Conservation (phyloP, 2,329 filamentous ascomycete genomes). For the Penicillium sp. region DNA sequence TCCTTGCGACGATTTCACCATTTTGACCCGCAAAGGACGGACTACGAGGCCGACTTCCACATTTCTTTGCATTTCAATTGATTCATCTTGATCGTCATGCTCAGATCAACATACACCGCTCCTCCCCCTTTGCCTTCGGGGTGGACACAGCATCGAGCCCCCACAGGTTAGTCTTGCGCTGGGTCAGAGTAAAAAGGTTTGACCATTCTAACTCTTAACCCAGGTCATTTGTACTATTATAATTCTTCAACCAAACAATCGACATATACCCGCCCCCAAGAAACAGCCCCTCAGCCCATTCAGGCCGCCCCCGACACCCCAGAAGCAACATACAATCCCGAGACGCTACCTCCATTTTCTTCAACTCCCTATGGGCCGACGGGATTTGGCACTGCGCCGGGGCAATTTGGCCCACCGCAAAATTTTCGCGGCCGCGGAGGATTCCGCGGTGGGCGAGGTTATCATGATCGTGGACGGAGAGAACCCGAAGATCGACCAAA, state of each 20-base stretch:
- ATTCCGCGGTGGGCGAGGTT: slow-evolving; percentile 51
- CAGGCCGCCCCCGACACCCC: slow-evolving; percentile 44
- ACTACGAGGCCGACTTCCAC: background rate
- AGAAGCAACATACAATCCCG: slow-evolving; percentile 34
- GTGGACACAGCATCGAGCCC: slow-evolving; percentile 93
- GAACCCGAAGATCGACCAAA: slow-evolving; percentile 77
- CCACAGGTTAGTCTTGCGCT: slow-evolving; percentile 55
- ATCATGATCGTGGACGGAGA: slow-evolving; percentile 61
- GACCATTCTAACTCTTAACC: slow-evolving; percentile 17
- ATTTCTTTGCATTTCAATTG: background rate
- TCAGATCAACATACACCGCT: slow-evolving; percentile 74
- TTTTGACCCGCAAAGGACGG: slow-evolving; percentile 7
- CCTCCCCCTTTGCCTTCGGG: slow-evolving; percentile 68
- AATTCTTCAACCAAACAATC: slow-evolving; percentile 78
- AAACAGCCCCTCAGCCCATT: slow-evolving; percentile 28
- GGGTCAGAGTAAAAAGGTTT: slow-evolving; percentile 7
- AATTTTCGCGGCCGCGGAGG: slow-evolving; percentile 47
- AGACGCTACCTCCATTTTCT: slow-evolving; percentile 37
- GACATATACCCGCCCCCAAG: slow-evolving; percentile 75
- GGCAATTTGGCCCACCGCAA: slow-evolving; percentile 16
- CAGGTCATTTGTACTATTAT: slow-evolving; percentile 85
- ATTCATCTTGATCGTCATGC: slow-evolving; percentile 49
- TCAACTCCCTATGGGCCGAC: slow-evolving; percentile 36
- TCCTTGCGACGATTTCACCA: slow-evolving; percentile 15
- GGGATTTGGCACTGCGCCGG: slow-evolving; percentile 16